Evolutionary conservation across 345 rosid genomes (phyloP).

Genomic region (Euphorbia lathyris): DNA sequence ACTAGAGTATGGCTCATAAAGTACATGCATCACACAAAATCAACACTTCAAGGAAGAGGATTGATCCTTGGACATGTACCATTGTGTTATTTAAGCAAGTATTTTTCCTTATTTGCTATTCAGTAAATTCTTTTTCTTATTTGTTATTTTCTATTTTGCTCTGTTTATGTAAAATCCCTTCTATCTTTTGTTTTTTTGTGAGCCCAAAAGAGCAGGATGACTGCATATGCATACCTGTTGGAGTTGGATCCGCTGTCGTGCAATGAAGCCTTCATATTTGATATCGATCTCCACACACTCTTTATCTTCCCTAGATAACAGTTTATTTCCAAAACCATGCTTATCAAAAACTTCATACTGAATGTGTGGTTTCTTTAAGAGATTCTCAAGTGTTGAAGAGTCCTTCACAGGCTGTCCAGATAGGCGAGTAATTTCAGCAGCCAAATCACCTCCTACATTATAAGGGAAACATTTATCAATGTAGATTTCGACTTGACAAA

Average conservation of each 20-base stretch:
- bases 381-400: conserved; percentile 72
- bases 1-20: background rate
- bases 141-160: background rate
- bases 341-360: conserved; percentile 66
- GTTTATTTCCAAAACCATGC: conserved; percentile 78
- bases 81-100: background rate
- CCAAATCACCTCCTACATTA: conserved; percentile 71
- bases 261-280: conserved; percentile 90
- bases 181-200: background rate
- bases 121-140: background rate
- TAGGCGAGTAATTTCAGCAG: conserved; percentile 57
- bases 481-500: background rate
- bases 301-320: conserved; percentile 68
- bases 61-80: no score
- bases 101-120: background rate
- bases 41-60: background rate
- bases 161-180: background rate
- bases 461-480: conserved; percentile 8
- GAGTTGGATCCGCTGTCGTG: conserved; percentile 75
- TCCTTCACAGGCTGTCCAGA: conserved; percentile 88
- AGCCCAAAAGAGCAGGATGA: background rate
- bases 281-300: conserved; percentile 89
- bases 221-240: conserved; percentile 61
- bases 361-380: conserved; percentile 92
- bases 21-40: no score